Base-by-base conservation (phyloP, 352 stramenopile genomes). In the Aphanomyces astaci region DNA sequence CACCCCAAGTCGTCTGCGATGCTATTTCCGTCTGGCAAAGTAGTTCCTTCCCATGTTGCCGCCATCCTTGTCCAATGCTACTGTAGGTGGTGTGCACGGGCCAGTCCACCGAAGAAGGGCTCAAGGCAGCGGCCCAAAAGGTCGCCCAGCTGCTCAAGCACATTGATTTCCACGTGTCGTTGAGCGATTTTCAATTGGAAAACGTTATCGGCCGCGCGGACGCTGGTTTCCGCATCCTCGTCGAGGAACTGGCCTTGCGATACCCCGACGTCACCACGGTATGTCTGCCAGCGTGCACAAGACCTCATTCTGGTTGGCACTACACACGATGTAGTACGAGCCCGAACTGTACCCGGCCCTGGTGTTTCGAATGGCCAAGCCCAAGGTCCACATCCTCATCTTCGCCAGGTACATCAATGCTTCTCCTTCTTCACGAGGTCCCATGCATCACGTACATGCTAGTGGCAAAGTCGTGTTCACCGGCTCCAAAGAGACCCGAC, bases 271-370 rank as follows among this genome's bases (percentile, higher is more conserved):
- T 72, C 73, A 90, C 81, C 76, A 94, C 82, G 64, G 85, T 93
- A 66, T 40, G 75, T 68, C n/a, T n/a, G n/a, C n/a, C n/a, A n/a
- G n/a, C n/a, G n/a, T n/a, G n/a, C n/a, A n/a, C n/a, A n/a, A n/a
- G n/a, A n/a, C n/a, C n/a, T n/a, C n/a, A n/a, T n/a, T n/a, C n/a
- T n/a, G n/a, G n/a, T n/a, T n/a, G n/a, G n/a, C n/a, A n/a, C n/a
- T n/a, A n/a, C n/a, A n/a, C 39, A 19, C 19, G 32, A 27, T 2
- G 19, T 74, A 95, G 72, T 99, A 99, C 72, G 97, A 99, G 75
- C 97, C 97, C 3, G 97, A 99, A 75, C 74, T 99, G 33, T 99
- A 99, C 72, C 96, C 97, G 13, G 97, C 97, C 45, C 77, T 99
- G 19, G 98, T 99, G 77, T 99, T 99, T 78, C 87, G 97, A 15